Conservation (phyloP, 2,329 filamentous ascomycete genomes). For the Fusarium napiforme region DNA sequence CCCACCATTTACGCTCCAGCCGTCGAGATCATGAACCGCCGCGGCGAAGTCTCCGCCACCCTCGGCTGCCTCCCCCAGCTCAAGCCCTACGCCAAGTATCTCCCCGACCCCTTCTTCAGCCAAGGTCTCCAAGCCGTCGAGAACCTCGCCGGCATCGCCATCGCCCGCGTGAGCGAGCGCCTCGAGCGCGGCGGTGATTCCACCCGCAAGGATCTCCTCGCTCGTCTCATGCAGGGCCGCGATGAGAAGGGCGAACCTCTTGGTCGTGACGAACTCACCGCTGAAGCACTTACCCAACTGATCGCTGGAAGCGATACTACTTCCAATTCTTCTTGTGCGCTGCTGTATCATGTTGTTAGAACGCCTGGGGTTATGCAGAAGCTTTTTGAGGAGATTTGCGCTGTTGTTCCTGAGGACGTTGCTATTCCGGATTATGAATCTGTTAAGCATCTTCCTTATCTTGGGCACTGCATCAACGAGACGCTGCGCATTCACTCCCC, state of each 20-base stretch:
- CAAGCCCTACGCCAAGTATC: slow-evolving; percentile 81
- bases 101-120: slow-evolving; percentile 85
- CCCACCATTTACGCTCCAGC: slow-evolving; percentile 77
- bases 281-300: slow-evolving; percentile 88
- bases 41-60: slow-evolving; percentile 86
- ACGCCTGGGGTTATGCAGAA: slow-evolving; percentile 78
- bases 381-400: slow-evolving; percentile 79
- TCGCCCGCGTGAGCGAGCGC: slow-evolving; percentile 80
- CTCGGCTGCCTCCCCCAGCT: slow-evolving; percentile 79
- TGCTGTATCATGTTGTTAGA: slow-evolving; percentile 79
- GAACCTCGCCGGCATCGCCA: slow-evolving; percentile 86
- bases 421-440: slow-evolving; percentile 77
- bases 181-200: slow-evolving; percentile 71
- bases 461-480: slow-evolving; percentile 82
- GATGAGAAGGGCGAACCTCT: slow-evolving; percentile 83
- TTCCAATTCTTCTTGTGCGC: slow-evolving; percentile 82
- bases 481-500: slow-evolving; percentile 88
- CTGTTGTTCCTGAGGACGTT: slow-evolving; percentile 67
- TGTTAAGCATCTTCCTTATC: slow-evolving; percentile 80
- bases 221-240: slow-evolving; percentile 84
- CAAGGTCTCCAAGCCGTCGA: slow-evolving; percentile 79
- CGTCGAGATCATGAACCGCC: slow-evolving; percentile 89
- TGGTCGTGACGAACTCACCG: slow-evolving; percentile 82
- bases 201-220: slow-evolving; percentile 81
- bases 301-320: slow-evolving; percentile 84